Percentiles rank a stretch among this genome's conserved stretches.
Evolutionary conservation across 75 land plant species (phyloP).

Genomic region (Pinus albicaulis): DNA sequence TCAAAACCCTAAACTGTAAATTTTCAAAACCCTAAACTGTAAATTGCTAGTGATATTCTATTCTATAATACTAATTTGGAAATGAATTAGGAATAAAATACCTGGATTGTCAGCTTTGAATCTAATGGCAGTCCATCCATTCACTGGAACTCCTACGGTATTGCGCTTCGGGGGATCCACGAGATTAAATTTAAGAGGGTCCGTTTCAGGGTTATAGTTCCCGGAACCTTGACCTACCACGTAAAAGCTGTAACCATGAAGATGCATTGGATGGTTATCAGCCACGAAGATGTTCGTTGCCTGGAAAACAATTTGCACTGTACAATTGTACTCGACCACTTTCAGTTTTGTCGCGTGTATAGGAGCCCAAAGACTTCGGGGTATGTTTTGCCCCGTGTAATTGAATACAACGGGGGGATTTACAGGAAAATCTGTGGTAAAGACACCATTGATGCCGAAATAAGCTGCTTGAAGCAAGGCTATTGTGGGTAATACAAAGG

Average conservation of each 20-base stretch:
- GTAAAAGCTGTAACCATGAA: constrained; percentile 91
- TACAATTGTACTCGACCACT: constrained; percentile 49
- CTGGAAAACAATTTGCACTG: constrained; percentile 75
- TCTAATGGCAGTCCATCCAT: constrained; percentile 69
- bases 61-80: background rate
- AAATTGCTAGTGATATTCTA: background rate
- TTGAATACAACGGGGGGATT: constrained; percentile 49
- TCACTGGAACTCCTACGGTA: constrained; percentile 52
- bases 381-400: constrained; percentile 59
- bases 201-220: constrained; percentile 67
- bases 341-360: constrained; percentile 45
- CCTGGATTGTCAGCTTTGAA: constrained; percentile 78
- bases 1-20: background rate
- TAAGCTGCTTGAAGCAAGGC: constrained; percentile 55
- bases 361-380: constrained; percentile 47
- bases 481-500: constrained; percentile 57
- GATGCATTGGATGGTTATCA: constrained; percentile 86
- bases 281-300: constrained; percentile 54
- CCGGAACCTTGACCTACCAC: constrained; percentile 73
- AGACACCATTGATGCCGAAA: constrained; percentile 37
- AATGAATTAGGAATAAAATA: background rate
- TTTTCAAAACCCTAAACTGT: too few relatives aligned
- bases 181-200: constrained; percentile 53
- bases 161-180: constrained; percentile 70
- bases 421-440: constrained; percentile 63